phyloP scores from a whole-genome alignment of 108 stramenopile genomes.

The Stephanodiscus triporus region DNA sequence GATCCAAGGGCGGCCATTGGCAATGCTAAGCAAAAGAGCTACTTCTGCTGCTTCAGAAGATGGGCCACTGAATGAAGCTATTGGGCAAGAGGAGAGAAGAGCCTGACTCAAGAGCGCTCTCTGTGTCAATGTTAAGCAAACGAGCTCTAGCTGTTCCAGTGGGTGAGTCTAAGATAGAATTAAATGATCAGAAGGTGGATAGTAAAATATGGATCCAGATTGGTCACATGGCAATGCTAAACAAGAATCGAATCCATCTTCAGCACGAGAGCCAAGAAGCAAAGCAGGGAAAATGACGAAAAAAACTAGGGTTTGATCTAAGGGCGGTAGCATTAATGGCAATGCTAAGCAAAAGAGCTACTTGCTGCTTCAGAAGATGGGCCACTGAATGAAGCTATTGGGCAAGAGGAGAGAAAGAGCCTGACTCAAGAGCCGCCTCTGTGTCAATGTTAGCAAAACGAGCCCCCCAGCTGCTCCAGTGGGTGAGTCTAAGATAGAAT shows the following conservation, averaged over 20 bases:
- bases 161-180: too few species aligned
- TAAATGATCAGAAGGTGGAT: too few species aligned
- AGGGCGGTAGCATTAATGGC: not conserved
- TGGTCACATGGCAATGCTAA: too few species aligned
- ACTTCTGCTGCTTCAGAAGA: not conserved
- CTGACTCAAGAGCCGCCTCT: slow-evolving; percentile 7
- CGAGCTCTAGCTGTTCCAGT: not conserved
- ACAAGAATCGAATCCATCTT: too few species aligned
- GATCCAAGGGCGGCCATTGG: not conserved
- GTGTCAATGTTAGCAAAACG: slow-evolving; percentile 34
- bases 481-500: too few species aligned
- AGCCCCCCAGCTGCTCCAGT: not conserved
- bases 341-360: not conserved
- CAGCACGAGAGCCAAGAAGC: too few species aligned
- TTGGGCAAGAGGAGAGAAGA: not conserved
- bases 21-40: slow-evolving; percentile 33
- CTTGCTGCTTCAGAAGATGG: not conserved
- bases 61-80: not conserved
- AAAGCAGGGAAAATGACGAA: too few species aligned
- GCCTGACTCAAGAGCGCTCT: slow-evolving; percentile 1
- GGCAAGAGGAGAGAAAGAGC: not conserved
- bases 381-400: not conserved
- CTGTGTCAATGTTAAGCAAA: slow-evolving; percentile 37
- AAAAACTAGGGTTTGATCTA: too few species aligned
- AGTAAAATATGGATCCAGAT: too few species aligned